Evolutionary conservation across 2,329 filamentous ascomycete species (phyloP).

Genomic region (Xylaria polymorpha): DNA sequence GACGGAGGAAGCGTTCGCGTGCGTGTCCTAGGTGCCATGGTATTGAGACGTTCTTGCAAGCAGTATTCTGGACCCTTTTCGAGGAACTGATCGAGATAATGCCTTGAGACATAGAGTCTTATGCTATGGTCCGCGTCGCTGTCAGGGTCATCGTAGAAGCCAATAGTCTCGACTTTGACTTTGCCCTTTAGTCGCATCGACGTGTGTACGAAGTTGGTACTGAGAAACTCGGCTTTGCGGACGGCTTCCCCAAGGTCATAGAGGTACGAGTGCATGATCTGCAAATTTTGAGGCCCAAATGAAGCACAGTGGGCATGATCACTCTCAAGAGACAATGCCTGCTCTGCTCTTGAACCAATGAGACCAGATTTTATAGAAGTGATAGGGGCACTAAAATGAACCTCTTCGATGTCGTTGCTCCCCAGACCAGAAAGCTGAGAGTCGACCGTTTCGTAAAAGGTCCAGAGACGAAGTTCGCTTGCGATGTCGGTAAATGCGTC

Average conservation of each 20-base stretch:
- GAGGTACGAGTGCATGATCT: conserved; percentile 59
- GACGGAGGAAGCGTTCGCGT: conserved; percentile 27
- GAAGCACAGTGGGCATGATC: conserved; percentile 67
- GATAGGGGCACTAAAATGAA: conserved; percentile 69
- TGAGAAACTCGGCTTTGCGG: conserved; percentile 53
- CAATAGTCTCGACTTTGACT: conserved; percentile 67
- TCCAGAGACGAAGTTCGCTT: conserved; percentile 70
- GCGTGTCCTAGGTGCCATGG: conserved; percentile 45
- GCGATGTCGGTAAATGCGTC: conserved; percentile 67
- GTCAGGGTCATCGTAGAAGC: conserved; percentile 69
- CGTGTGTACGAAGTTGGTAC: conserved; percentile 54
- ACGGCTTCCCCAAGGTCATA: conserved; percentile 53
- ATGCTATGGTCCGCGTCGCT: conserved; percentile 54
- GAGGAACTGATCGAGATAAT: conserved; percentile 66
- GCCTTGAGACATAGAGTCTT: conserved; percentile 63
- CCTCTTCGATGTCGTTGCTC: conserved; percentile 53
- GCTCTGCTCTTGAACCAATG: conserved; percentile 63
- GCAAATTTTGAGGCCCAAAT: conserved; percentile 62
- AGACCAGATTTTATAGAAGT: conserved; percentile 68
- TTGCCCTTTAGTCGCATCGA: conserved; percentile 62
- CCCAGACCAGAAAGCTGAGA: conserved; percentile 63
- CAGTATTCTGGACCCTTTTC: conserved; percentile 66
- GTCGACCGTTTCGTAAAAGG: conserved; percentile 71
- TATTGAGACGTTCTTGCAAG: conserved; percentile 62
- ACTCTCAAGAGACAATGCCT: conserved; percentile 64